Base-by-base conservation (phyloP, 306 rosid genomes). In the Malus domestica region DNA sequence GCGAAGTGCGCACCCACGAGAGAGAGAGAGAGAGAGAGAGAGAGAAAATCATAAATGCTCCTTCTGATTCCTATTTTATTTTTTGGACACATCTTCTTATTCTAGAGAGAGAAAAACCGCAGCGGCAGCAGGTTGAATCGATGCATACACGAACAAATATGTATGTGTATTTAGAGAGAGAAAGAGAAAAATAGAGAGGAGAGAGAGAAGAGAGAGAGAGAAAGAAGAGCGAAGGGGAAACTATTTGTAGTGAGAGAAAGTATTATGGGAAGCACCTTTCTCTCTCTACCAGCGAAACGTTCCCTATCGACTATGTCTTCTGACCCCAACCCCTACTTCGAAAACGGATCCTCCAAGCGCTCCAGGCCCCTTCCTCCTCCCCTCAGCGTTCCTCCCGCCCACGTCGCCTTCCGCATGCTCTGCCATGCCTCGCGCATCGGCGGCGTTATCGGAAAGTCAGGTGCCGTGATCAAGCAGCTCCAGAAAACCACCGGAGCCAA, bases 391-490 rank as follows among this genome's bases (percentile, higher is more conserved):
- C 92, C 97, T 6, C 76, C 88, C 0, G 99, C 93, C 30, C 97
- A 96, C 77, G 84, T 76, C 10, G 81, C 96, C 14, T 92, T 96
- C 84, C 96, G 99, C 57, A 82, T 96, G 76, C 93, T 96, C 79
- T 96, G 98, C 83, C 87, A 96, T 80, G 81, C 93, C 29, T 86
- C 99, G 1, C 88, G 99, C 71, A 87, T 92, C 61, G 99, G 99
- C 40, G 99, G 99, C 22, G 90, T 96, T 3, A 96, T 96, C 52
- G 99, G 99, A 7, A 92, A 89, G 88, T 87, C 93, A 42, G 99
- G 99, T 19, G 16, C 66, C 55, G 85, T 90, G 22, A 96, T 96
- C 40, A 89, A 87, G 83, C 85, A 70, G 23, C 99, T 96, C 70
- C 98, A 90, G 88, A 85, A 78, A 60, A 68, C 86, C 62, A 92